These are phyloP conservation scores for Ricinus communis DNA, from an alignment of 345 rosid genomes.

Conservation along the genomic window DNA sequence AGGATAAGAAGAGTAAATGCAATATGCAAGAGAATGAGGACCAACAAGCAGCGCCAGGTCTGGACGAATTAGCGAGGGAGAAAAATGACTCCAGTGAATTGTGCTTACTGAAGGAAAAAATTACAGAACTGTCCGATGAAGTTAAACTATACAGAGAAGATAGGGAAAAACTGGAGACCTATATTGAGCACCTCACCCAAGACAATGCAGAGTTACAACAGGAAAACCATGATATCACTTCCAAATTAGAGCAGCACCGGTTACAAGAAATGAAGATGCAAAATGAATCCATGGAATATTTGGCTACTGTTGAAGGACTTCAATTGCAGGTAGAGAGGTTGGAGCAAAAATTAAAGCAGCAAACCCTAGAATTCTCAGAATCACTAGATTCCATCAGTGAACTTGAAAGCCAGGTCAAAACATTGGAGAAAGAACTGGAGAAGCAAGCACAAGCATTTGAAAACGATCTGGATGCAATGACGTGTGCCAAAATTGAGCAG, in stretches of 20 bases:
- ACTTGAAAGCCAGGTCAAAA: conserved; percentile 30
- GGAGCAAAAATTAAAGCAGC: conserved; percentile 68
- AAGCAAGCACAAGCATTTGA: conserved; percentile 29
- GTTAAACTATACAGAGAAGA: conserved; percentile 20
- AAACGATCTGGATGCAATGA: conserved; percentile 25
- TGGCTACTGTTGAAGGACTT: conserved; percentile 41
- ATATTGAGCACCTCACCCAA: conserved; percentile 24
- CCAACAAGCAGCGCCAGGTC: conserved; percentile 25
- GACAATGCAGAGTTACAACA: conserved; percentile 25
- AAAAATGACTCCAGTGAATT: conserved; percentile 21
- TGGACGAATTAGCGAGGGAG: conserved; percentile 27
- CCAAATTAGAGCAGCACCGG: conserved; percentile 22
- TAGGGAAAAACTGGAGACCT: conserved; percentile 28
- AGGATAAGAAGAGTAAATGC: conserved; percentile 27
- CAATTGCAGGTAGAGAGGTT: conserved; percentile 53
- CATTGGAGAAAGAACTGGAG: conserved; percentile 28
- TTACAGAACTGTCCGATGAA: conserved; percentile 23
- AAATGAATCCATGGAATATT: conserved; percentile 15
- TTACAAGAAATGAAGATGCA: conserved; percentile 7
- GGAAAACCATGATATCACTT: conserved; percentile 20
- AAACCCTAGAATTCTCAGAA: conserved; percentile 61
- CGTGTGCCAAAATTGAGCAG: conserved; percentile 26
- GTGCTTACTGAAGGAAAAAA: conserved; percentile 20
- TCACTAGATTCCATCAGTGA: conserved; percentile 43
- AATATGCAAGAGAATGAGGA: conserved; percentile 34